Evolutionary conservation across 805 yeast genomes (phyloP).

Genomic region (Saccharomycopsis lassenensis): DNA sequence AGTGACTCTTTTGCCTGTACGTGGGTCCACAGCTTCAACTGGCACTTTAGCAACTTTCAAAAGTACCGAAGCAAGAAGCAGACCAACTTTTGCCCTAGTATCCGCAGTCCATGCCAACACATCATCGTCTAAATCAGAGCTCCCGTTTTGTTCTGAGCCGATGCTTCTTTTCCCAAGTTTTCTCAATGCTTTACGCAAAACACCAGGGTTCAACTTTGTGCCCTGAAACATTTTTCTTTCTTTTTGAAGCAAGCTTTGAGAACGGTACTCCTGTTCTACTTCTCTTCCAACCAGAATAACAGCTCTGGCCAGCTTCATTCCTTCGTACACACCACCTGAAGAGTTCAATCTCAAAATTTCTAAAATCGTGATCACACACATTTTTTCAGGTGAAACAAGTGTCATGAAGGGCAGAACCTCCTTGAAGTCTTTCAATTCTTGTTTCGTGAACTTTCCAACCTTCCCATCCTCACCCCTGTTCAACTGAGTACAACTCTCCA

Average conservation of each 20-base stretch:
- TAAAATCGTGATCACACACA: conserved; percentile 74
- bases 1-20: conserved; percentile 50
- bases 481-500: conserved; percentile 37
- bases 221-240: conserved; percentile 48
- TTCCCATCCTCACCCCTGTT: no score
- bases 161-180: conserved; percentile 34
- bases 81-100: conserved; percentile 65
- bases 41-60: conserved; percentile 75
- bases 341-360: conserved; percentile 68
- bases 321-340: conserved; percentile 66
- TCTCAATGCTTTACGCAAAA: no score
- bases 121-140: conserved; percentile 28
- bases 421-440: conserved; percentile 30
- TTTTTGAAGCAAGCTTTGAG: conserved; percentile 49
- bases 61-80: conserved; percentile 61
- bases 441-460: conserved; percentile 7
- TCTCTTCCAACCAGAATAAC: conserved; percentile 75
- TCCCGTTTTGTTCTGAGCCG: conserved; percentile 31
- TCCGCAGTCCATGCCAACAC: conserved; percentile 44
- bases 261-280: conserved; percentile 71
- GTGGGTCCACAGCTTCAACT: conserved; percentile 74
- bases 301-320: conserved; percentile 76
- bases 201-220: no score
- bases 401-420: conserved; percentile 69
- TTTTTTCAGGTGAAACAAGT: conserved; percentile 65